Evolutionary conservation across 1,284 basidiomycete genomes (phyloP).

Genomic region (Sanghuangporus weigelae): DNA sequence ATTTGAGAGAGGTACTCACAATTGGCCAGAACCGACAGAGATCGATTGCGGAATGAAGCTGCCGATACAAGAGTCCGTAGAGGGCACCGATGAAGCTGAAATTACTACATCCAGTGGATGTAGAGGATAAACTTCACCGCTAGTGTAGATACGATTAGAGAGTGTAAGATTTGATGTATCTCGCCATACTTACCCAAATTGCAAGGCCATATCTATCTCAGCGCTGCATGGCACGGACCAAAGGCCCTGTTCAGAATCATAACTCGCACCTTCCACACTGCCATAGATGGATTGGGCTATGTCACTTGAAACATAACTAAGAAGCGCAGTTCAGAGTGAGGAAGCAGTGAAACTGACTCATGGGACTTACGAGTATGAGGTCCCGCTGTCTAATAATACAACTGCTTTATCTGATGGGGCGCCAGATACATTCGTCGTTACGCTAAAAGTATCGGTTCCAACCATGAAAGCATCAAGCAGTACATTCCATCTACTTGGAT

Average conservation of each 20-base stretch:
- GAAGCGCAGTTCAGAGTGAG: not conserved
- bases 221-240: conserved; percentile 67
- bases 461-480: conserved; percentile 66
- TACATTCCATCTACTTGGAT: conserved; percentile 67
- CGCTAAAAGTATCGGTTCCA: conserved; percentile 41
- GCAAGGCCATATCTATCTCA: conserved; percentile 71
- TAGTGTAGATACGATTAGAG: conserved; percentile 25
- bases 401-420: conserved; percentile 66
- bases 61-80: conserved; percentile 48
- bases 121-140: conserved; percentile 62
- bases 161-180: not conserved
- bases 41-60: conserved; percentile 62
- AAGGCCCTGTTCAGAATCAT: conserved; percentile 42
- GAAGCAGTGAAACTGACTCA: conserved; percentile 10
- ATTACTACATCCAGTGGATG: conserved; percentile 71
- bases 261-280: conserved; percentile 51
- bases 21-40: conserved; percentile 51
- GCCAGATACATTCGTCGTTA: conserved; percentile 47
- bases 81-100: conserved; percentile 32
- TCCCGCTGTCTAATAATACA: conserved; percentile 68
- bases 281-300: conserved; percentile 65
- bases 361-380: conserved; percentile 64
- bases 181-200: conserved; percentile 51
- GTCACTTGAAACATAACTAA: conserved; percentile 57
- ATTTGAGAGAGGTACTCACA: conserved; percentile 40